phyloP scores from a whole-genome alignment of 441 rosid species.

The Populus hybrid region DNA sequence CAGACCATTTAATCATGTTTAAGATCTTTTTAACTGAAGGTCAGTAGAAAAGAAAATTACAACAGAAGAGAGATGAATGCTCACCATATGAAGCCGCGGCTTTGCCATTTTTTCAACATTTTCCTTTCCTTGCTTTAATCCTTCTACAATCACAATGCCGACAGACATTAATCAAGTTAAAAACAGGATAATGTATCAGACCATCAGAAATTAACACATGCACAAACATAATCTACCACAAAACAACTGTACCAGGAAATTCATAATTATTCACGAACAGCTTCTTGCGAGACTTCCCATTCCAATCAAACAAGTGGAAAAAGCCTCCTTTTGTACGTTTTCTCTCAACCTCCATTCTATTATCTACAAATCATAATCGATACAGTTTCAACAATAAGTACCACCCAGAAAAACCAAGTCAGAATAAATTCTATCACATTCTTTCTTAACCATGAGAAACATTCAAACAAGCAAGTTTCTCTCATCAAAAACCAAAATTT shows the following conservation, averaged over 20 bases:
- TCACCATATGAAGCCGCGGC: conserved; percentile 40
- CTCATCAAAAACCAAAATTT: neutral
- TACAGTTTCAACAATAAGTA: neutral
- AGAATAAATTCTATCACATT: neutral
- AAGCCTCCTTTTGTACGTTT: conserved; percentile 67
- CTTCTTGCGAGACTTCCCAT: conserved; percentile 81
- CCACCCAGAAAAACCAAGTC: neutral
- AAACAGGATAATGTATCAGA: conserved; percentile 2
- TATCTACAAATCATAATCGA: conserved; percentile 27
- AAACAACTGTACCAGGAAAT: conserved; percentile 33
- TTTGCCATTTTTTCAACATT: conserved; percentile 30
- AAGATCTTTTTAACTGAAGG: neutral
- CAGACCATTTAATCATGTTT: conserved; percentile 5
- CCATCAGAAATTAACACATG: neutral
- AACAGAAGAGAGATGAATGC: conserved; percentile 15
- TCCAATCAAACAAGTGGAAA: conserved; percentile 76
- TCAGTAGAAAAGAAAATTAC: conserved; percentile 3
- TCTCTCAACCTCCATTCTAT: conserved; percentile 65
- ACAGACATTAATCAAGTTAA: neutral
- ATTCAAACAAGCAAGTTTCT: neutral
- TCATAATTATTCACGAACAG: conserved; percentile 45
- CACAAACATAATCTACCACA: neutral
- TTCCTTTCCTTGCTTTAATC: conserved; percentile 42
- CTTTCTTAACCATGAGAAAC: conserved; percentile 3
- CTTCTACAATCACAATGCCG: conserved; percentile 32